Conservation (phyloP, 2,329 filamentous ascomycete genomes). For the Metarhizium humberi region DNA sequence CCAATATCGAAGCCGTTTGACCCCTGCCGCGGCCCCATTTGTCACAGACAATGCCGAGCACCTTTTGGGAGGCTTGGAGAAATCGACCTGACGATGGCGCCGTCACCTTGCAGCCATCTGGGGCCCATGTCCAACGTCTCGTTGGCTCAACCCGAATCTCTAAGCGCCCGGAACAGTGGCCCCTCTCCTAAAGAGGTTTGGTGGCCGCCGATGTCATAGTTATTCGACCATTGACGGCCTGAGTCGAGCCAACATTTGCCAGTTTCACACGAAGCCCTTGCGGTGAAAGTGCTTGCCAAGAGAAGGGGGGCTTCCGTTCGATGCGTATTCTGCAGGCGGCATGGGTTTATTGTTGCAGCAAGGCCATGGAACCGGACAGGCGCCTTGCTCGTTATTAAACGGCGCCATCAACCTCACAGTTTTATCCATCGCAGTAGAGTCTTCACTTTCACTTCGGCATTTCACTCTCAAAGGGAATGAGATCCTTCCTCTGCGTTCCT, state of each 20-base stretch:
- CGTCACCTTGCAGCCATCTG: conserved; percentile 1
- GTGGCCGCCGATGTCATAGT: conserved; percentile 2
- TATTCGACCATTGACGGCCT: conserved; percentile 7
- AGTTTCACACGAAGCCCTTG: too few species aligned
- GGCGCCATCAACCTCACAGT: not conserved
- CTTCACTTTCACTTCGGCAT: too few species aligned
- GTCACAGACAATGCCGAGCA: not conserved
- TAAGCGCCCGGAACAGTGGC: conserved; percentile 16
- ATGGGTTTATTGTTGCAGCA: too few species aligned
- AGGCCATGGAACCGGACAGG: too few species aligned
- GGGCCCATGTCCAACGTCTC: not conserved
- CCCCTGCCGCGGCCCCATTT: not conserved
- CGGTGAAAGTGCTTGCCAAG: too few species aligned
- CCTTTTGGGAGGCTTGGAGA: too few species aligned
- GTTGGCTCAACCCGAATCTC: conserved; percentile 7
- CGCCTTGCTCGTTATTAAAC: not conserved
- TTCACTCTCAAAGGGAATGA: too few species aligned
- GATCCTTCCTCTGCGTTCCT: not conserved
- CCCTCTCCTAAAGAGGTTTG: conserved; percentile 3
- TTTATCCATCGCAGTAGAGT: too few species aligned
- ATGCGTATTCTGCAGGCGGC: too few species aligned
- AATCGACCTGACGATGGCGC: not conserved
- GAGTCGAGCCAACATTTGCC: too few species aligned
- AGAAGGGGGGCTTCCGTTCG: too few species aligned
- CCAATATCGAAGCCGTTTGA: too few species aligned